Percentiles rank a stretch among this genome's conserved stretches.
Conservation (phyloP, 306 rosid genomes). For the Glycine soja region DNA sequence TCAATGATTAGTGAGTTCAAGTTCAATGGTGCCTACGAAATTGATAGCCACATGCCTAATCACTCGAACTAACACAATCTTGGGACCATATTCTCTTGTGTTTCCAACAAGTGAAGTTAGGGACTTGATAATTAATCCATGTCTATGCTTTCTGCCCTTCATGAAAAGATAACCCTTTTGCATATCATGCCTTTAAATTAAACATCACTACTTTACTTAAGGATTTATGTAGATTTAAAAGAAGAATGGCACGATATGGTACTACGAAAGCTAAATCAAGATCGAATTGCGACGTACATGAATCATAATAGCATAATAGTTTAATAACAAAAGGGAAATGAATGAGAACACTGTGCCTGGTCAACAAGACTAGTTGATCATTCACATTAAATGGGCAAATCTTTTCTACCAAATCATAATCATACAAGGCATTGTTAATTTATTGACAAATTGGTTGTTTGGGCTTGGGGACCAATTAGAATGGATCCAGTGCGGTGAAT, state of each 20-base stretch:
- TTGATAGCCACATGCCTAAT: background rate
- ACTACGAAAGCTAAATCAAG: background rate
- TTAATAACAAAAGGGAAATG: background rate
- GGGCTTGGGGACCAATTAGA: background rate
- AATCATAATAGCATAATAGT: background rate
- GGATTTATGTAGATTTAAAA: background rate
- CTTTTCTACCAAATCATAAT: background rate
- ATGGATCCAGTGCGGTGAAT: background rate
- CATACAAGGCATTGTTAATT: background rate
- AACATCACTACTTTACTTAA: background rate
- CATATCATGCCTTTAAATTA: background rate
- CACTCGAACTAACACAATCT: background rate
- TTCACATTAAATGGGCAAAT: constrained; percentile 7
- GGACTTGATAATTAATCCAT: background rate
- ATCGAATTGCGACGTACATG: background rate
- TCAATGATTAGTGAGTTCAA: background rate
- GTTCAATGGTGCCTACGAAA: background rate
- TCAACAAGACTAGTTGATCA: background rate
- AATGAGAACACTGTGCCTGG: background rate
- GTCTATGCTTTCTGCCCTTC: background rate
- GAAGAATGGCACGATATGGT: background rate
- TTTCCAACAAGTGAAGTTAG: background rate
- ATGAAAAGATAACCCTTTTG: background rate
- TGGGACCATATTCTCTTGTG: background rate
- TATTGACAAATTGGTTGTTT: background rate